Percentiles rank a stretch among this genome's conserved stretches.
phyloP scores from a whole-genome alignment of 768 basidiomycete species.

The Xerocomus spinulosus region DNA sequence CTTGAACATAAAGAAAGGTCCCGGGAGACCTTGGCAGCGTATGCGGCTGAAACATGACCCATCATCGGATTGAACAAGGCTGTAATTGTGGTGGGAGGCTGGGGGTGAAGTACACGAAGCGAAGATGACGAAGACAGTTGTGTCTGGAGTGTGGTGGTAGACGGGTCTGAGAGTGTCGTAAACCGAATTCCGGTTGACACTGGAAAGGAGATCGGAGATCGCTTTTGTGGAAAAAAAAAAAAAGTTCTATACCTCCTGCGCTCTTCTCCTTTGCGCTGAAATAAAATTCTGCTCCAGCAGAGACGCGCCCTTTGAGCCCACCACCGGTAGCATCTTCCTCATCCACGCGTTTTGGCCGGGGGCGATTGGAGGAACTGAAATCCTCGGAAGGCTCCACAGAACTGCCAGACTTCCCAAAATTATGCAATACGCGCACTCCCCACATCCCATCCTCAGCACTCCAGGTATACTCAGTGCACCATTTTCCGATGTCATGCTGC shows the following conservation, averaged over 20 bases:
- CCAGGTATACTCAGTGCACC: conserved; percentile 92
- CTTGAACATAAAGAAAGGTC: conserved; percentile 84
- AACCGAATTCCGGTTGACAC: conserved; percentile 95
- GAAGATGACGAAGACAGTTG: conserved; percentile 36
- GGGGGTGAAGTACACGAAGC: conserved; percentile 37
- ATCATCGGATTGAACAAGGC: conserved; percentile 95
- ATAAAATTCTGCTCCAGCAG: conserved; percentile 90
- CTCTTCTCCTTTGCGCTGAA: conserved; percentile 90
- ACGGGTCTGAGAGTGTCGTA: conserved; percentile 81
- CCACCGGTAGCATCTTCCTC: conserved; percentile 93
- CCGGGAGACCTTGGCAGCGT: conserved; percentile 80
- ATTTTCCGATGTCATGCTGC: conserved; percentile 89
- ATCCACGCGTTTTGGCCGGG: conserved; percentile 74
- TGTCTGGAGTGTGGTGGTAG: conserved; percentile 57
- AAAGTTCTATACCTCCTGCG: conserved; percentile 63
- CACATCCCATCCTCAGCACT: conserved; percentile 94
- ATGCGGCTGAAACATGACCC: conserved; percentile 88
- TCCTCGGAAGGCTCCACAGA: conserved; percentile 36
- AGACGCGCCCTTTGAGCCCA: conserved; percentile 85
- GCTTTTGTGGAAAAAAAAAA: neutral
- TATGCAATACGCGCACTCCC: conserved; percentile 83
- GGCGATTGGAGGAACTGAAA: conserved; percentile 18
- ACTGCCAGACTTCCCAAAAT: conserved; percentile 72
- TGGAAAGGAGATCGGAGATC: conserved; percentile 28
- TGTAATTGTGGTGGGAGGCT: conserved; percentile 92